Evolutionary conservation across 148 eudicot species (phyloP).

Genomic region (Heliosperma pusillum): DNA sequence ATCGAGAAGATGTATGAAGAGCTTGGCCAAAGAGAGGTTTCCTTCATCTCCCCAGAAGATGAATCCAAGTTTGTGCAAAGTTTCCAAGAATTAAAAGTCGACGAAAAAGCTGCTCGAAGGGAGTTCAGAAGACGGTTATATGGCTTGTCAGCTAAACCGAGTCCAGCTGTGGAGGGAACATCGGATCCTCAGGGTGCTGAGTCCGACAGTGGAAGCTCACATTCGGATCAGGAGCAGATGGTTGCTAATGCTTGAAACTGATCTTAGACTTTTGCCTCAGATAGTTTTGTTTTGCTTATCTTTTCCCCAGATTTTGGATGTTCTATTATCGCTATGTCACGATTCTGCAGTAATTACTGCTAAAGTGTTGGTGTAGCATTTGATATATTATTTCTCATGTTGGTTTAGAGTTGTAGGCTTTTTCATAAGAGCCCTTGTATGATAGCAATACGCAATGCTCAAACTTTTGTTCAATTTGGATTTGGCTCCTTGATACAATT

Average conservation of each 20-base stretch:
- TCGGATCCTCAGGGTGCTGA: slow-evolving; percentile 11
- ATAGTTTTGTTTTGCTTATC: neutral
- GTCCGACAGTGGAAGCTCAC: slow-evolving; percentile 34
- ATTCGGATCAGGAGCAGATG: slow-evolving; percentile 48
- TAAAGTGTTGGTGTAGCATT: slow-evolving; percentile 6
- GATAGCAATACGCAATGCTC: neutral
- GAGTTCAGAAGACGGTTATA: slow-evolving; percentile 57
- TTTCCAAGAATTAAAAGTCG: slow-evolving; percentile 54
- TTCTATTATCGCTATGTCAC: neutral
- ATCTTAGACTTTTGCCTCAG: neutral
- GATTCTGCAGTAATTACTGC: slow-evolving; percentile 2
- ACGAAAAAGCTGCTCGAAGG: slow-evolving; percentile 49
- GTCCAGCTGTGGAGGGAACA: slow-evolving; percentile 26
- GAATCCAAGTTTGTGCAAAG: slow-evolving; percentile 72
- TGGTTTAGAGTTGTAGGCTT: slow-evolving; percentile 4
- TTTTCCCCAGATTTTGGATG: neutral
- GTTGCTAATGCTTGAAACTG: slow-evolving; percentile 44
- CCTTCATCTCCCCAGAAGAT: slow-evolving; percentile 76
- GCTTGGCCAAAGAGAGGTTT: slow-evolving; percentile 70
- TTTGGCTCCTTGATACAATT: neutral
- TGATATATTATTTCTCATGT: neutral
- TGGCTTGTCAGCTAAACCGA: slow-evolving; percentile 35
- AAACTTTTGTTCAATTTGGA: slow-evolving; percentile 3
- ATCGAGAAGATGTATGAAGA: slow-evolving; percentile 87
- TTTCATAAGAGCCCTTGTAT: slow-evolving; percentile 12